Evolutionary conservation across 2,329 filamentous ascomycete species (phyloP).

Genomic region (Aspergillus latus): DNA sequence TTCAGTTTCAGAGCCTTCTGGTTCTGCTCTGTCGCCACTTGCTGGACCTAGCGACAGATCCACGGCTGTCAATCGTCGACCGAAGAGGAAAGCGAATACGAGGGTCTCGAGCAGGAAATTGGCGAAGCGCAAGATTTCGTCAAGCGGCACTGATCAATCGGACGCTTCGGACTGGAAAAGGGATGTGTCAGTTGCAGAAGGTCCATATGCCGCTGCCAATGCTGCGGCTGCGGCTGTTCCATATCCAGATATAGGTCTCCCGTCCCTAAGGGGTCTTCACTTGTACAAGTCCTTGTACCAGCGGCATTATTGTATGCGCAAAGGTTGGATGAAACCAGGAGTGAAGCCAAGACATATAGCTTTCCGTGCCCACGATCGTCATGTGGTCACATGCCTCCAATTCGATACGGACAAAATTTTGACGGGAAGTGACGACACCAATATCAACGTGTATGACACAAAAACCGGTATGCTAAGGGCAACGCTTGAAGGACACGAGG

Average conservation of each 20-base stretch:
- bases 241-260: constrained; percentile 74
- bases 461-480: constrained; percentile 84
- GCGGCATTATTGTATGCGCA: constrained; percentile 83
- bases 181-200: constrained; percentile 62
- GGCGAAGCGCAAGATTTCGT: constrained; percentile 56
- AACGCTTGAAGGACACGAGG: constrained; percentile 88
- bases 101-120: constrained; percentile 53
- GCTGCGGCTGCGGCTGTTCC: constrained; percentile 80
- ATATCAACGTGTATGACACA: constrained; percentile 97
- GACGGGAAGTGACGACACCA: constrained; percentile 93
- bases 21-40: constrained; percentile 23
- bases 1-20: constrained; percentile 38
- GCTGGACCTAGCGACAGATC: constrained; percentile 27
- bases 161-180: constrained; percentile 48
- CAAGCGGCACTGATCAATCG: constrained; percentile 43
- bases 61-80: constrained; percentile 32
- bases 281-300: constrained; percentile 96
- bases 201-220: constrained; percentile 78
- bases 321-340: constrained; percentile 83
- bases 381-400: constrained; percentile 98
- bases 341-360: constrained; percentile 87
- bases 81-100: constrained; percentile 51
- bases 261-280: constrained; percentile 78
- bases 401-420: constrained; percentile 98
- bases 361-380: constrained; percentile 91